Evolutionary conservation across 441 rosid species (phyloP), one percentile per base, ranked within the genome.

Genomic region (Bocquillonia castaneifolia): DNA sequence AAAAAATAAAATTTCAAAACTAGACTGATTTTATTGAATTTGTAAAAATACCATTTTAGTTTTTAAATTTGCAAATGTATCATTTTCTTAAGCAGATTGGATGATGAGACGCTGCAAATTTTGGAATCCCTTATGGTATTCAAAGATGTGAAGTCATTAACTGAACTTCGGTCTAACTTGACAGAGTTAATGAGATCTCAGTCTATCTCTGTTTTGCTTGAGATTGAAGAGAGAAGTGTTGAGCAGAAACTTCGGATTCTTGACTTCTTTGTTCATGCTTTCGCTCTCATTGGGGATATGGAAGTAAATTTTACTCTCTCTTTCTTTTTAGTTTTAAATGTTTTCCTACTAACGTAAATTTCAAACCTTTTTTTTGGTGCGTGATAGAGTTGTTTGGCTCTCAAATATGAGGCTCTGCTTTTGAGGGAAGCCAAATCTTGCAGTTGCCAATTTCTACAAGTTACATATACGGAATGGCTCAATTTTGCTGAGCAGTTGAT

Each of bases 251-350:
- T 89, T 75, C 63, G 69, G 10, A 77, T 81, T 63, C 85, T 93
- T 44, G 86, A 89, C 37, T 89, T 89, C 85, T 85, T 91, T 64
- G 84, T 84, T 72, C 85, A 76, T 45, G 82, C 93, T 75, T 91
- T 85, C 56, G 93, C 93, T 65, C 77, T 89, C 6, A 29, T 85
- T 18, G 95, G 93, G 32, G 95, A 93, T 67, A 55, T 69, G 37
- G 89, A 93, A 92, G 96, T 73, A 58, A 25, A 20, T 0, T 44
- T 44, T 17, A 0, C 18, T 17, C n/a, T 34, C 20, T 51, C 25
- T 50, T 26, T 15, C 10, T 29, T 36, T 15, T 0, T 40, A 22
- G 31, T 22, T 26, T 37, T 17, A 17, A 25, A 57, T 10, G 66
- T 12, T 32, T 0, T 1, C 66, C 14, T 54, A 40, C 18, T 2